These are phyloP conservation scores for Hansfordia pulvinata DNA, from an alignment of 2,329 filamentous ascomycete species.

Conservation along the genomic window DNA sequence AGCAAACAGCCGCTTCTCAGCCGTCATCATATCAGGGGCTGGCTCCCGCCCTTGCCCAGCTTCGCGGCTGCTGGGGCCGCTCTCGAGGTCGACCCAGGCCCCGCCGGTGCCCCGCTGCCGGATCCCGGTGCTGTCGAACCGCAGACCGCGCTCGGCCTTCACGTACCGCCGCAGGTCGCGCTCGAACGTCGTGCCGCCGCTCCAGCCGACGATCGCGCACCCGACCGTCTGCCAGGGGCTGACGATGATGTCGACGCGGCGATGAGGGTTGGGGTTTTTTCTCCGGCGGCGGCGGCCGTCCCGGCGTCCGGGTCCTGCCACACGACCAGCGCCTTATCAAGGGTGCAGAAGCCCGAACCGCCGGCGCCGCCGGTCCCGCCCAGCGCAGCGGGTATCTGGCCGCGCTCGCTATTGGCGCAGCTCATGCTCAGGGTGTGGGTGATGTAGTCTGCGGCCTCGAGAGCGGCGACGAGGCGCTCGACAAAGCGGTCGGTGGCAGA, in stretches of 20 bases:
- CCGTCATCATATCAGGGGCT: conserved; percentile 53
- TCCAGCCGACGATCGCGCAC: conserved; percentile 82
- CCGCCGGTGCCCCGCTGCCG: conserved; percentile 50
- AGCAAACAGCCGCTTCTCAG: conserved; percentile 70
- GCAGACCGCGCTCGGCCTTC: conserved; percentile 57
- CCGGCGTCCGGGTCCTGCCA: conserved; percentile 64
- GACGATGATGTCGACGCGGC: conserved; percentile 85
- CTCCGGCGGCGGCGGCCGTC: conserved; percentile 21
- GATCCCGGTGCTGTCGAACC: conserved; percentile 86
- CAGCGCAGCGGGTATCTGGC: conserved; percentile 46
- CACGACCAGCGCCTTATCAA: conserved; percentile 86
- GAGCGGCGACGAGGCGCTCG: conserved; percentile 50
- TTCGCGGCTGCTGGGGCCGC: conserved; percentile 25
- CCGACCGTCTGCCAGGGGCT: conserved; percentile 80
- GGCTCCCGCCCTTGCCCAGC: too few species aligned
- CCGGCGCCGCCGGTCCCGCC: conserved; percentile 27
- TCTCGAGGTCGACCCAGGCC: conserved; percentile 53
- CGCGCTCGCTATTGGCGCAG: conserved; percentile 56
- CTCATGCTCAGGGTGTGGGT: conserved; percentile 70
- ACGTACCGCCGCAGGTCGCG: conserved; percentile 73
- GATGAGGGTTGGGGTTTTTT: conserved; percentile 61
- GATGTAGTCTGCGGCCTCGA: conserved; percentile 59
- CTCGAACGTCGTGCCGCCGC: conserved; percentile 79
- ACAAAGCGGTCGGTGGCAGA: conserved; percentile 56
- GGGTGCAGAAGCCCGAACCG: conserved; percentile 62